Base-by-base conservation (phyloP, 495 filamentous ascomycete genomes). In the Extremus antarcticus region DNA sequence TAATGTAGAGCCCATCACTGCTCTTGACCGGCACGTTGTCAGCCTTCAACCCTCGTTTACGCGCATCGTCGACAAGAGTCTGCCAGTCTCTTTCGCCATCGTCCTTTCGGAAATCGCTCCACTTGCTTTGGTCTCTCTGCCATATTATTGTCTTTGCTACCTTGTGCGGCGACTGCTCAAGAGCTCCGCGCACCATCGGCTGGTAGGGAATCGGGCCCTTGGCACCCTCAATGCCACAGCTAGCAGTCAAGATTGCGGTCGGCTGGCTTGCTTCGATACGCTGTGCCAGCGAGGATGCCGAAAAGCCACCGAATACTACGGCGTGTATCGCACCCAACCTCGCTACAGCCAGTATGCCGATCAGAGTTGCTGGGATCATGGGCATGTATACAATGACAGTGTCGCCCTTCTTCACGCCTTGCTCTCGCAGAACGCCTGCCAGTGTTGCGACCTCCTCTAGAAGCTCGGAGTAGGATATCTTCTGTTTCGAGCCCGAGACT, bases 351-450 rank as follows among this genome's bases (percentile, higher is more conserved):
- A 95, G 81, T 21, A 89, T 86, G 20, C 86, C 90, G 48, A 94
- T 84, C 17, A 94, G 65, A 8, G 90, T 85, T 3, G 87, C 85
- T 1, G 90, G 91, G 35, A 96, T 89, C 90, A 96, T 95, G 52
- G 90, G 91, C 90, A 95, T 96, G 68, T 95, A 95, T 48, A 95
- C 81, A 47, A 95, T 73, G n/a, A 96, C 88, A 2, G 91, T 83
- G 75, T 95, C 90, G 0, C 90, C 90, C 68, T 81, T 87, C 62
- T 74, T 78, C 8, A 95, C 85, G 0, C 90, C 90, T 62, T 92
- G 83, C 68, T 91, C 85, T 55, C 83, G 72, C 53, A 96, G 68
- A 0, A 92, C 90, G 9, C 83, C 90, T 0, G 90, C 90, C 53
- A 94, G 77, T 15, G 79, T 77, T 67, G 91, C 86, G 2, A 95